These are phyloP conservation scores for Lepidium africanum DNA, from an alignment of 345 rosid species.

Conservation along the genomic window DNA sequence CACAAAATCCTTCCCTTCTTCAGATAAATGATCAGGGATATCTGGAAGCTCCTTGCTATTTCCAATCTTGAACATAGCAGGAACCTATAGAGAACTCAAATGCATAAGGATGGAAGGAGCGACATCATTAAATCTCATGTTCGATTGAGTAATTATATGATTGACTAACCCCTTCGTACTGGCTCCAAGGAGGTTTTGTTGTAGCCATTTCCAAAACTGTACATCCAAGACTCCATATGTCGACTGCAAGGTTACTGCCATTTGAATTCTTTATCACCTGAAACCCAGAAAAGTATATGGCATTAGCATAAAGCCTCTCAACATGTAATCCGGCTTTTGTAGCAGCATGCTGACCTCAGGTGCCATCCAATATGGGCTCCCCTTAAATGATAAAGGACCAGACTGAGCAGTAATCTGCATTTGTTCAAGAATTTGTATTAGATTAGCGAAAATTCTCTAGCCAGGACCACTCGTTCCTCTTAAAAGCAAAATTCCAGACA, in stretches of 20 bases:
- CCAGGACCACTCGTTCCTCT: not conserved
- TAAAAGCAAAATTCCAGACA: not conserved
- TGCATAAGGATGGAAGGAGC: not conserved
- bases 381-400: conserved; percentile 69
- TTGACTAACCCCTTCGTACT: conserved; percentile 74
- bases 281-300: not conserved
- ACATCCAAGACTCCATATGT: conserved; percentile 92
- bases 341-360: conserved; percentile 54
- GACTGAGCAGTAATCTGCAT: conserved; percentile 79
- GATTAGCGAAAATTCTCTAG: not conserved
- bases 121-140: not conserved
- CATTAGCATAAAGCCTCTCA: conserved; percentile 7
- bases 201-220: conserved; percentile 91
- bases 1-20: conserved; percentile 73
- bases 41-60: conserved; percentile 83
- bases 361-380: conserved; percentile 96
- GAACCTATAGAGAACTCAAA: conserved; percentile 34
- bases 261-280: conserved; percentile 68
- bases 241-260: conserved; percentile 75
- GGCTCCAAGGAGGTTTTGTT: conserved; percentile 84
- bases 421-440: conserved; percentile 20
- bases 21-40: conserved; percentile 69
- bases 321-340: not conserved
- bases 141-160: not conserved
- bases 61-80: conserved; percentile 88